A percentile compares a stretch with the other conserved stretches of the same genome.
Conservation (phyloP, 1,284 basidiomycete species). For the Cryptococcus sp. region DNA sequence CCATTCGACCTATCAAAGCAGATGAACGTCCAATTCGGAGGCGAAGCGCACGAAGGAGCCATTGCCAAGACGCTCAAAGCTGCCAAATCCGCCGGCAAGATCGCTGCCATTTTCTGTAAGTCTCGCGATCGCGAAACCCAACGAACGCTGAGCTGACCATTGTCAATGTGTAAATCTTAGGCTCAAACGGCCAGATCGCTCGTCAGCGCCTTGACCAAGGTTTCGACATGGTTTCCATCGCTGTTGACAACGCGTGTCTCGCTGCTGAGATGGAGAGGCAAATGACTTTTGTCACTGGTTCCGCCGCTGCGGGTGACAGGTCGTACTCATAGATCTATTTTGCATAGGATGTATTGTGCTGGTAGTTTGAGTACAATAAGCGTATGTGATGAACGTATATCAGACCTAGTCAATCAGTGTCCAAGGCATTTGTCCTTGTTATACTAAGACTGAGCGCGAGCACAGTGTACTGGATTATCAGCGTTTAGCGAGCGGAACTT, state of each 20-base stretch:
- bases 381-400: too few relatives aligned
- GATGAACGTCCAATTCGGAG: constrained; percentile 32
- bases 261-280: constrained; percentile 24
- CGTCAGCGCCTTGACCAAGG: constrained; percentile 59
- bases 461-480: too few relatives aligned
- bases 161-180: constrained; percentile 21
- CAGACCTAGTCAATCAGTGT: too few relatives aligned
- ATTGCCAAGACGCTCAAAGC: constrained; percentile 63
- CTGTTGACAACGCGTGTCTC: constrained; percentile 31
- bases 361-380: too few relatives aligned
- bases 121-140: background rate
- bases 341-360: too few relatives aligned
- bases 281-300: constrained; percentile 17
- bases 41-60: constrained; percentile 56
- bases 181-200: constrained; percentile 57
- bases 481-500: too few relatives aligned
- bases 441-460: too few relatives aligned
- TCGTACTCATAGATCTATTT: constrained; percentile 12
- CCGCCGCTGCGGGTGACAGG: constrained; percentile 11
- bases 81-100: constrained; percentile 64
- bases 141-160: background rate
- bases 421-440: too few relatives aligned
- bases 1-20: constrained; percentile 64
- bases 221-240: constrained; percentile 55
- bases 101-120: constrained; percentile 57